Percentiles rank a stretch among this genome's conserved stretches.
Evolutionary conservation across 148 eudicot genomes (phyloP).

Genomic region (Rhododendron vialii): DNA sequence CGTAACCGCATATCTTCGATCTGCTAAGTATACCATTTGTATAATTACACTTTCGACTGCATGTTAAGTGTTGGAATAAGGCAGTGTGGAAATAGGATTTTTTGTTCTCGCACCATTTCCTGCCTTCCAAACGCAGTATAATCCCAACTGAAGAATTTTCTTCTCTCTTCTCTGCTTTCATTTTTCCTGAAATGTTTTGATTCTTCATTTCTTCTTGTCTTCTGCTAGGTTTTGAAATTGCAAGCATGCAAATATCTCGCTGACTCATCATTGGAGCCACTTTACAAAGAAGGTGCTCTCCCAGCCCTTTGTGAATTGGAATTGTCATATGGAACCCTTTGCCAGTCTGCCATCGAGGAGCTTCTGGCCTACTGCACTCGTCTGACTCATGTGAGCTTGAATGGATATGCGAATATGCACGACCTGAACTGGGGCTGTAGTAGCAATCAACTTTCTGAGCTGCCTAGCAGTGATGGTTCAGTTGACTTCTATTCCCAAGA

Average conservation of each 20-base stretch:
- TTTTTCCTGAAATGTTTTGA: neutral
- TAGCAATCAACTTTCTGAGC: conserved; percentile 14
- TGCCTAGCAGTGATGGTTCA: conserved; percentile 22
- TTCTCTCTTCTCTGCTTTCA: neutral
- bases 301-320: conserved; percentile 84
- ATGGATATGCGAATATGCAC: conserved; percentile 92
- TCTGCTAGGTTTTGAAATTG: conserved; percentile 68
- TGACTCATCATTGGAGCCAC: conserved; percentile 74
- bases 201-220: conserved; percentile 4
- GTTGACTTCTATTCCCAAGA: conserved; percentile 17
- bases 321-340: conserved; percentile 84
- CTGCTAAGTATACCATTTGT: neutral
- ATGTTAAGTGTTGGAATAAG: neutral
- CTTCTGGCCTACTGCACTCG: conserved; percentile 73
- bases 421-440: conserved; percentile 73
- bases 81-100: neutral
- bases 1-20: neutral
- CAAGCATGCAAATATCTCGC: conserved; percentile 96
- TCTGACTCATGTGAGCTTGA: conserved; percentile 84
- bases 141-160: neutral
- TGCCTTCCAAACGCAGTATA: neutral
- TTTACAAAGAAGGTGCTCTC: conserved; percentile 76
- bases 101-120: neutral
- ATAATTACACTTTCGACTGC: neutral
- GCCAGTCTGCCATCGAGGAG: conserved; percentile 88